Base-by-base conservation (phyloP, 352 stramenopile species). In the Phytophthora cryptogea region DNA sequence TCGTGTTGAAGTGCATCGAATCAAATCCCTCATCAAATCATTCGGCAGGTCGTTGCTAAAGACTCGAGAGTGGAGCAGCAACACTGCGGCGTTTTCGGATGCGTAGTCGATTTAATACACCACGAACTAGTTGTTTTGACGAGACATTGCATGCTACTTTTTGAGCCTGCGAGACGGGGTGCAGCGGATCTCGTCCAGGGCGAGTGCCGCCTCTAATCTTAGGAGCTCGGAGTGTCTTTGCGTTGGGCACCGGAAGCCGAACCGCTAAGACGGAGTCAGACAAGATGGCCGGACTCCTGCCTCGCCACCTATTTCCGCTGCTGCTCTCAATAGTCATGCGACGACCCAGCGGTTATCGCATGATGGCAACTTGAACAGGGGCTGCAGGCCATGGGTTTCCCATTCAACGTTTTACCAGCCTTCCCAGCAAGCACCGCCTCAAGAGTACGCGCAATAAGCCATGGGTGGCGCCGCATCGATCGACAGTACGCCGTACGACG, bases 401-500 rank as follows among this genome's bases (percentile, higher is more conserved):
- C 63, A 70, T 70, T 70, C 56, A 13, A 58, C 50, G 44, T 67
- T 67, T 63, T 67, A 11, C 63, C 56, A 17, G 28, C n/a, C 56
- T 59, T 35, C 48, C 32, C 61, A 57, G 11, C 23, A 46, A 59
- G 55, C 39, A 33, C 13, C 55, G 10, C 36, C 35, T 46, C 27
- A 54, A 48, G 23, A 48, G 14, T 27, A 13, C n/a, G 10, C n/a
- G 1, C 8, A n/a, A 7, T 5, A 30, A 23, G 58, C 27, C 11
- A 90, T 88, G 78, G 80, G 80, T 54, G 71, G 67, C 11, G 74
- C 63, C 26, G 48, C 49, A 39, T 87, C 78, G 14, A 86, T 90
- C 49, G 74, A 88, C 63, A 70, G 70, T 52, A 74, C 80, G 14
- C 62, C 67, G 48, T 90, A 85, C 56, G 76, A 90, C 39, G 55